Conservation (phyloP, 805 yeast species). For the Candida tibetensis region DNA sequence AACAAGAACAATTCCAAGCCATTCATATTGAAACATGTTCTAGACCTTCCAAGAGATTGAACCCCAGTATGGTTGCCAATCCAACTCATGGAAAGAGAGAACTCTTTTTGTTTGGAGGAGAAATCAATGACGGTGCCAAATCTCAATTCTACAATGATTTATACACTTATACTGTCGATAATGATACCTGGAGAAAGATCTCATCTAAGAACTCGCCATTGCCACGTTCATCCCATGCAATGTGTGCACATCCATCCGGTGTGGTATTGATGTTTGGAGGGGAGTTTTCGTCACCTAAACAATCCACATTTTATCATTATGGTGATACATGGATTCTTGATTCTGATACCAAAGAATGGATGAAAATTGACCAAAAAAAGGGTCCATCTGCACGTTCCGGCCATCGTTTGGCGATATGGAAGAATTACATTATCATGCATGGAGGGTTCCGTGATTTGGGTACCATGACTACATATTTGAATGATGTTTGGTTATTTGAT, state of each 20-base stretch:
- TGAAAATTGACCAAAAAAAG: conserved; percentile 70
- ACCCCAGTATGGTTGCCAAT: conserved; percentile 69
- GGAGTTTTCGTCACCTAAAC: conserved; percentile 95
- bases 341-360: conserved; percentile 82
- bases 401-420: conserved; percentile 88
- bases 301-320: conserved; percentile 90
- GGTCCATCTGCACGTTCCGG: conserved; percentile 90
- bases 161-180: conserved; percentile 67
- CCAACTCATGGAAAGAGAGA: conserved; percentile 78
- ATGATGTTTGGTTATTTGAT: conserved; percentile 92
- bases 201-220: conserved; percentile 85
- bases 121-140: conserved; percentile 48
- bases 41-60: conserved; percentile 68
- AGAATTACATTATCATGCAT: conserved; percentile 76
- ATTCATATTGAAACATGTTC: conserved; percentile 56
- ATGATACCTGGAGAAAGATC: conserved; percentile 75
- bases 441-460: conserved; percentile 96
- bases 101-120: conserved; percentile 88
- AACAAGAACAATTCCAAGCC: conserved; percentile 77
- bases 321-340: conserved; percentile 96
- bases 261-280: conserved; percentile 88
- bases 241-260: conserved; percentile 92
- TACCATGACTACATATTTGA: conserved; percentile 72
- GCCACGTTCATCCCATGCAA: conserved; percentile 90
- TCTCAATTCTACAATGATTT: conserved; percentile 82